A percentile compares a stretch with the other conserved stretches of the same genome.
Evolutionary conservation across 2,329 filamentous ascomycete genomes (phyloP).

Genomic region (Colletotrichum graminicola): DNA sequence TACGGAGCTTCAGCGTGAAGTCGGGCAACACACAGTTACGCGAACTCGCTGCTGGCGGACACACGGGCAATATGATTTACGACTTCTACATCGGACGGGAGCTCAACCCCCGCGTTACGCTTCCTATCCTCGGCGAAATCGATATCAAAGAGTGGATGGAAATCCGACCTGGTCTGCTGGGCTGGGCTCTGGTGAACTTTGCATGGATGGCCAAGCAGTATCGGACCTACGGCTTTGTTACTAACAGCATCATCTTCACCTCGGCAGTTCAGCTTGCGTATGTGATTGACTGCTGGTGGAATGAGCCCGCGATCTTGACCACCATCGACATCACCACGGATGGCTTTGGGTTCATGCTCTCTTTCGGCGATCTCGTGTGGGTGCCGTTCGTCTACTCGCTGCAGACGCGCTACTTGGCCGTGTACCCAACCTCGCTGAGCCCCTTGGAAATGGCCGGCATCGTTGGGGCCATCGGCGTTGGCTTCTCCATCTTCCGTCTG

Average conservation of each 20-base stretch:
- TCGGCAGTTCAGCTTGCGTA: conserved; percentile 84
- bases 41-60: conserved; percentile 84
- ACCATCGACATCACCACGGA: conserved; percentile 96
- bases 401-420: conserved; percentile 86
- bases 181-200: conserved; percentile 88
- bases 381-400: conserved; percentile 90
- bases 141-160: conserved; percentile 94
- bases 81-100: conserved; percentile 97
- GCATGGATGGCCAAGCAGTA: conserved; percentile 91
- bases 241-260: conserved; percentile 87
- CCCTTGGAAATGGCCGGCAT: conserved; percentile 73
- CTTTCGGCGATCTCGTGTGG: conserved; percentile 94
- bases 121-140: conserved; percentile 85
- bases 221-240: conserved; percentile 83
- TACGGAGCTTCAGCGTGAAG: conserved; percentile 85
- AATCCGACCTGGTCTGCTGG: conserved; percentile 89
- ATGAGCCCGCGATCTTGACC: conserved; percentile 89
- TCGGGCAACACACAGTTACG: conserved; percentile 78
- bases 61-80: conserved; percentile 87
- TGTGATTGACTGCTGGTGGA: conserved; percentile 85
- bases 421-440: conserved; percentile 85
- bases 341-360: conserved; percentile 94
- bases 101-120: conserved; percentile 85
- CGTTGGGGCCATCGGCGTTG: conserved; percentile 74
- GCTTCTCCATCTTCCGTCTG: conserved; percentile 94